Percentiles rank a stretch among this genome's conserved stretches.
These are phyloP conservation scores for Ophiostoma montium DNA, from an alignment of 2,329 filamentous ascomycete genomes.

Conservation along the genomic window DNA sequence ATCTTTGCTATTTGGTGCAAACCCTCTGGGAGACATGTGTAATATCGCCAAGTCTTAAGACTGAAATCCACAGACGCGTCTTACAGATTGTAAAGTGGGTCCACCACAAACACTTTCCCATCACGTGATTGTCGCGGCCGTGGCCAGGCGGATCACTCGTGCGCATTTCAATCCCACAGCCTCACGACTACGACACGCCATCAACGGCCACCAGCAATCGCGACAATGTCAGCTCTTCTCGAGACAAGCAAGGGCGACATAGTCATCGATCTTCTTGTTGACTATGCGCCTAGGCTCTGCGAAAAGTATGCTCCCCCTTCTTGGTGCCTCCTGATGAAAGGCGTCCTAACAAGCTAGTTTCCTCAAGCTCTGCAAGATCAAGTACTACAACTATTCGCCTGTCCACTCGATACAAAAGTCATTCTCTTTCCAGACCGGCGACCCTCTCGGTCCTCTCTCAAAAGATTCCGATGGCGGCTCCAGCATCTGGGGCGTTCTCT, in stretches of 20 bases:
- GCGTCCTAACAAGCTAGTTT: constrained; percentile 48
- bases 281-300: constrained; percentile 81
- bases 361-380: constrained; percentile 94
- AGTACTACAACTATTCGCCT: constrained; percentile 97
- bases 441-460: constrained; percentile 77
- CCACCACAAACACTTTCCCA: too few species aligned
- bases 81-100: too few species aligned
- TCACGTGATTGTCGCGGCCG: too few species aligned
- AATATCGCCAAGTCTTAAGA: too few species aligned
- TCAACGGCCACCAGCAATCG: neutral
- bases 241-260: constrained; percentile 91
- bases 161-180: neutral
- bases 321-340: neutral
- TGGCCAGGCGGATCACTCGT: too few species aligned
- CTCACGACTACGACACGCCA: neutral
- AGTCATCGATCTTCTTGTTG: constrained; percentile 81
- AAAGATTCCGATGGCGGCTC: constrained; percentile 80
- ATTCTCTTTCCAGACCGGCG: constrained; percentile 93
- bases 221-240: constrained; percentile 73
- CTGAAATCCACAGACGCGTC: too few species aligned
- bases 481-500: constrained; percentile 79
- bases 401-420: constrained; percentile 85
- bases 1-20: too few species aligned
- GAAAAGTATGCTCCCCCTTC: constrained; percentile 57
- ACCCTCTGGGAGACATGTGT: too few species aligned